These are phyloP conservation scores for Russula emetica DNA, from an alignment of 768 basidiomycete genomes.

Conservation along the genomic window DNA sequence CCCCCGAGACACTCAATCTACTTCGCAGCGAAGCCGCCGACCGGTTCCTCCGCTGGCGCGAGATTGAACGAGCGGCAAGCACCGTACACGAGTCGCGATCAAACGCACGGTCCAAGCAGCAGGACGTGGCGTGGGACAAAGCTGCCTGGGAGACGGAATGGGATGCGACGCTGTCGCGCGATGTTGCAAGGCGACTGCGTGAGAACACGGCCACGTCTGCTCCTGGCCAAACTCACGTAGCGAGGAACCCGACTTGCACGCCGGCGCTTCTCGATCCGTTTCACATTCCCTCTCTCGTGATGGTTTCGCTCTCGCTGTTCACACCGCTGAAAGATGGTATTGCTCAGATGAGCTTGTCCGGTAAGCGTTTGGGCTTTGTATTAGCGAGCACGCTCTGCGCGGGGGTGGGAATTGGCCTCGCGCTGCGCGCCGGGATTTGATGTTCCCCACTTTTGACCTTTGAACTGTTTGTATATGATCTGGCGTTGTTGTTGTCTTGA, in stretches of 20 bases:
- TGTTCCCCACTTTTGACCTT: background rate
- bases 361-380: conserved; percentile 33
- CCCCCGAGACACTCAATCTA: conserved; percentile 53
- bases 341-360: conserved; percentile 29
- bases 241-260: conserved; percentile 30
- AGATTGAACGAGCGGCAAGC: conserved; percentile 56
- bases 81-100: conserved; percentile 36
- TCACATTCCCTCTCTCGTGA: conserved; percentile 58
- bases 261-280: conserved; percentile 54
- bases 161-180: conserved; percentile 55
- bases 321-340: conserved; percentile 41
- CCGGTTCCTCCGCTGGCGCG: conserved; percentile 68
- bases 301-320: conserved; percentile 58
- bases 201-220: conserved; percentile 33
- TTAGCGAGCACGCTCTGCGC: conserved; percentile 44
- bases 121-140: conserved; percentile 47
- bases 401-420: conserved; percentile 43
- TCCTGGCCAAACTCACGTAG: background rate
- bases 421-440: conserved; percentile 27
- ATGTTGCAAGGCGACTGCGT: conserved; percentile 51
- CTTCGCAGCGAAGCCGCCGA: conserved; percentile 63
- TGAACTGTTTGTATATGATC: background rate
- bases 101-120: conserved; percentile 16
- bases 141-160: conserved; percentile 64
- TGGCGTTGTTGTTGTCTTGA: background rate